phyloP scores from a whole-genome alignment of 2,329 filamentous ascomycete genomes.

The Botrytis elliptica region DNA sequence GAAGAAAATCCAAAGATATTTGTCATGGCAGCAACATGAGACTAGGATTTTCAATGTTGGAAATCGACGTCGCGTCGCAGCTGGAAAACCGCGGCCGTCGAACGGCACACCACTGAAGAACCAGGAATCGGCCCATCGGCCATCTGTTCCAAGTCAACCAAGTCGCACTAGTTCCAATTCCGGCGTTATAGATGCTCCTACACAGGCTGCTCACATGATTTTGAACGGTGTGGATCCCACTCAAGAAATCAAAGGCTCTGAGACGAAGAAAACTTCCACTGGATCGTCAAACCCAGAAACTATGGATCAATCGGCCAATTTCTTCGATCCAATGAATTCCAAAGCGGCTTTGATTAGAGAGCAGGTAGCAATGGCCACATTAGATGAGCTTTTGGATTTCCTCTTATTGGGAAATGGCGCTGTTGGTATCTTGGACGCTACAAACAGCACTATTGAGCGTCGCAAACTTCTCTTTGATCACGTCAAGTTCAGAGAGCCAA shows the following conservation, averaged over 20 bases:
- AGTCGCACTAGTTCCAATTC: slow-evolving; percentile 26
- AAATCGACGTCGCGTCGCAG: slow-evolving; percentile 79
- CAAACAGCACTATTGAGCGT: slow-evolving; percentile 89
- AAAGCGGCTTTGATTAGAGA: slow-evolving; percentile 81
- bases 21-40: slow-evolving; percentile 97
- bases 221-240: slow-evolving; percentile 48
- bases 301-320: slow-evolving; percentile 86
- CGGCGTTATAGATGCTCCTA: slow-evolving; percentile 41
- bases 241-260: slow-evolving; percentile 27
- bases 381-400: slow-evolving; percentile 90
- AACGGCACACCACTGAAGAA: slow-evolving; percentile 26
- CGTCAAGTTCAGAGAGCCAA: slow-evolving; percentile 79
- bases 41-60: slow-evolving; percentile 97
- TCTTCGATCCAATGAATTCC: slow-evolving; percentile 90
- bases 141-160: slow-evolving; percentile 6
- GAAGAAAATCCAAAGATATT: slow-evolving; percentile 92
- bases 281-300: slow-evolving; percentile 41
- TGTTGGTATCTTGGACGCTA: slow-evolving; percentile 94
- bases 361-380: slow-evolving; percentile 85
- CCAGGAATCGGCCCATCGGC: slow-evolving; percentile 17
- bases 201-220: slow-evolving; percentile 56
- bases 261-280: slow-evolving; percentile 21
- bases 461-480: slow-evolving; percentile 80
- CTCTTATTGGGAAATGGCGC: slow-evolving; percentile 78
- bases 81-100: slow-evolving; percentile 48